phyloP scores from a whole-genome alignment of 2,329 filamentous ascomycete species.

The Amauroascus verrucosus region DNA sequence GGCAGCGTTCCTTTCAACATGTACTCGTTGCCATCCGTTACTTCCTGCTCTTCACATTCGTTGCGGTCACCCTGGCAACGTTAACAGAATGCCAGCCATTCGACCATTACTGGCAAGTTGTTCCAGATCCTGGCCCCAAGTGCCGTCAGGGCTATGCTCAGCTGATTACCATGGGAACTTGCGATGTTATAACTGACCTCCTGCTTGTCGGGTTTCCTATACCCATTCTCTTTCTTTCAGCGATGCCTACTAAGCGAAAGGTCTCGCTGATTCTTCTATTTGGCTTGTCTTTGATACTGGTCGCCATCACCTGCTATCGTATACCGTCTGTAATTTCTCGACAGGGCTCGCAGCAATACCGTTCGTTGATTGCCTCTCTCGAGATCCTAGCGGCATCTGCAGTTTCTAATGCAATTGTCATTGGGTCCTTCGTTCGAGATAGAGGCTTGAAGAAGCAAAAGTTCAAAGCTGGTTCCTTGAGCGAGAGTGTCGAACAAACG shows the following conservation, averaged over 20 bases:
- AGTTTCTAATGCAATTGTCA: constrained; percentile 77
- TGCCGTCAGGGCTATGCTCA: constrained; percentile 84
- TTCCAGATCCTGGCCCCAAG: constrained; percentile 72
- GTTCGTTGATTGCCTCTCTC: constrained; percentile 77
- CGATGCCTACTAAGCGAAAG: constrained; percentile 68
- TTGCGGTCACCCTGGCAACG: constrained; percentile 70
- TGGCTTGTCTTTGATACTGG: constrained; percentile 68
- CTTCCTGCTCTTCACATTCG: constrained; percentile 66
- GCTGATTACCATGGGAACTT: constrained; percentile 77
- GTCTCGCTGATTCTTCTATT: constrained; percentile 70
- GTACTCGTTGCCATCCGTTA: constrained; percentile 62
- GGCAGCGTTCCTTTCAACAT: constrained; percentile 64
- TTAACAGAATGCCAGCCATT: constrained; percentile 75
- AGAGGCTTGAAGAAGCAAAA: constrained; percentile 81
- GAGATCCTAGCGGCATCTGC: constrained; percentile 82
- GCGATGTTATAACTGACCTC: constrained; percentile 80
- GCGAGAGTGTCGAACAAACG: constrained; percentile 37
- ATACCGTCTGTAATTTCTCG: constrained; percentile 65
- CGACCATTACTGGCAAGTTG: constrained; percentile 64
- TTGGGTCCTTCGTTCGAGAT: constrained; percentile 87
- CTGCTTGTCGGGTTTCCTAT: constrained; percentile 81
- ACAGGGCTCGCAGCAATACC: constrained; percentile 69
- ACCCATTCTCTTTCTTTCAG: constrained; percentile 70
- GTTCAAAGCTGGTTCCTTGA: constrained; percentile 51
- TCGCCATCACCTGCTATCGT: constrained; percentile 69